Evolutionary conservation across 192 early-diverging fungal species (phyloP).

Genomic region (Backusella tuberculispora): DNA sequence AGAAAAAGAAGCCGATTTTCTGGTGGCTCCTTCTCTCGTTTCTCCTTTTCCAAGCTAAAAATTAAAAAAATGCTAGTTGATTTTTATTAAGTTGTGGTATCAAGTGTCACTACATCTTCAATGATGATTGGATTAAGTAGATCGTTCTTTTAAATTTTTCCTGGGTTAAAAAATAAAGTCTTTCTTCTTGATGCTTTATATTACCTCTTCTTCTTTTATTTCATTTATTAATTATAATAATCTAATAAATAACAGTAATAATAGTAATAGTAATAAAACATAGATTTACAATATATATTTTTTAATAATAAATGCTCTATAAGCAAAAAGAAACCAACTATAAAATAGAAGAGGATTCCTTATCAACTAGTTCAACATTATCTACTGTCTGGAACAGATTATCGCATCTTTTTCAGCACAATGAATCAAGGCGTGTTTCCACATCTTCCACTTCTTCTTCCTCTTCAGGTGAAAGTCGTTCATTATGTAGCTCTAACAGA

Average conservation of each 20-base stretch:
- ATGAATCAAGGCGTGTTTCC: background rate
- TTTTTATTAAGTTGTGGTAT: constrained; percentile 1
- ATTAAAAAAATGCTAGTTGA: too few relatives aligned
- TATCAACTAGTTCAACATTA: background rate
- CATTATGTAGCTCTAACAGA: background rate
- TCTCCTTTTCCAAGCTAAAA: background rate
- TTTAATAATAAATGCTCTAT: constrained; percentile 5
- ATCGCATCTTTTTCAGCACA: constrained; percentile 4
- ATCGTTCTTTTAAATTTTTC: constrained; percentile 7
- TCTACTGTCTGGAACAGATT: constrained; percentile 13
- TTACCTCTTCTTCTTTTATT: background rate
- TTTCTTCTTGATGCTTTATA: too few relatives aligned
- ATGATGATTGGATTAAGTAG: constrained; percentile 1
- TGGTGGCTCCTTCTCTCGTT: background rate
- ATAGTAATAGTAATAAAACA: too few relatives aligned
- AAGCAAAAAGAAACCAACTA: background rate
- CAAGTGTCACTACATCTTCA: background rate
- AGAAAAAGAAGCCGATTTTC: background rate
- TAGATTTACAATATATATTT: background rate
- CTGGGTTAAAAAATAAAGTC: background rate
- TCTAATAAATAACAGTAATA: background rate
- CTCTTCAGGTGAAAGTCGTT: background rate
- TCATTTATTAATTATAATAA: background rate
- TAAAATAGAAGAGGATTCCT: background rate
- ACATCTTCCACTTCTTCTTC: background rate